Evolutionary conservation across 352 stramenopile genomes (phyloP).

Genomic region (Pythium sukuiense): DNA sequence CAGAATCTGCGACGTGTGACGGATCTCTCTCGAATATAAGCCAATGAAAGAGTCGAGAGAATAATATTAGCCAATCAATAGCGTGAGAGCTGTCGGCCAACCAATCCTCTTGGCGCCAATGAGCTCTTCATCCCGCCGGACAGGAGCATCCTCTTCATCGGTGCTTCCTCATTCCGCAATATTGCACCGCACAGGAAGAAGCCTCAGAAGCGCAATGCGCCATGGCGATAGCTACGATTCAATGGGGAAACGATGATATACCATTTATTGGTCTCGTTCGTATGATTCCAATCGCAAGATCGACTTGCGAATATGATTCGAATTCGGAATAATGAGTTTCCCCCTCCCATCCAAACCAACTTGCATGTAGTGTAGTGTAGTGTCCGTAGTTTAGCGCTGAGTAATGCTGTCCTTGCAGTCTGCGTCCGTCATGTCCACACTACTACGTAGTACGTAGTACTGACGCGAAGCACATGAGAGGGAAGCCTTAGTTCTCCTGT

Average conservation of each 20-base stretch:
- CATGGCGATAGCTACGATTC: background rate
- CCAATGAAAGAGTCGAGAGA: background rate
- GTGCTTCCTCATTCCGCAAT: slow-evolving; percentile 1
- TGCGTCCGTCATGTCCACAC: no score
- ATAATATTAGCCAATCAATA: background rate
- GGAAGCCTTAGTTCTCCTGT: no score
- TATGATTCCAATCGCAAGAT: slow-evolving; percentile 44
- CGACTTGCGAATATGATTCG: slow-evolving; percentile 46
- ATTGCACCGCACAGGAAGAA: background rate
- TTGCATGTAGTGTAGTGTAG: background rate
- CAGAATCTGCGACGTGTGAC: slow-evolving; percentile 24
- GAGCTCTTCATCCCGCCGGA: background rate
- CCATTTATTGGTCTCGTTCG: slow-evolving; percentile 67
- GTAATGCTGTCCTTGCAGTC: no score
- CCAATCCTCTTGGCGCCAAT: slow-evolving; percentile 9
- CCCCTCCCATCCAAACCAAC: slow-evolving; percentile 18
- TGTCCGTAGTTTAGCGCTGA: no score
- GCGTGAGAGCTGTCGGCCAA: slow-evolving; percentile 13
- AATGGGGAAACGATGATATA: slow-evolving; percentile 51
- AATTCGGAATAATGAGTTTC: slow-evolving; percentile 58
- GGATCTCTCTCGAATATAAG: background rate
- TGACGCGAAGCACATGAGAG: no score
- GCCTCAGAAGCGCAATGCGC: background rate
- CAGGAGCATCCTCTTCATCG: background rate
- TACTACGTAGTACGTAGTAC: no score